These are phyloP conservation scores for Sorghum bicolor DNA, from an alignment of 176 grass and related monocot genomes.

Conservation along the genomic window Sorghum_bicolor_NCBIv3 NC_012870.2:69445001-69445500, in stretches of 20 bases:
- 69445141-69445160: background rate
- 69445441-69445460: background rate
- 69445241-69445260: background rate
- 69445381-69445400: background rate
- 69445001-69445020: too few relatives aligned
- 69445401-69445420: background rate
- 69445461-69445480: background rate
- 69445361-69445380: background rate
- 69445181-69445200: too few relatives aligned
- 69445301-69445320: background rate
- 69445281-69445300: background rate
- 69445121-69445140: too few relatives aligned
- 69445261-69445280: background rate
- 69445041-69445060: too few relatives aligned
- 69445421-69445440: background rate
- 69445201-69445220: background rate
- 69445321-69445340: background rate
- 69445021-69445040: too few relatives aligned
- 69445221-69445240: background rate
- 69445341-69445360: background rate
- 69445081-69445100: too few relatives aligned
- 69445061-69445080: too few relatives aligned
- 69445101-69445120: too few relatives aligned
- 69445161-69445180: too few relatives aligned
- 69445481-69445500: background rate